Conservation (phyloP, 805 yeast species). For the Saturnispora mendoncae region DNA sequence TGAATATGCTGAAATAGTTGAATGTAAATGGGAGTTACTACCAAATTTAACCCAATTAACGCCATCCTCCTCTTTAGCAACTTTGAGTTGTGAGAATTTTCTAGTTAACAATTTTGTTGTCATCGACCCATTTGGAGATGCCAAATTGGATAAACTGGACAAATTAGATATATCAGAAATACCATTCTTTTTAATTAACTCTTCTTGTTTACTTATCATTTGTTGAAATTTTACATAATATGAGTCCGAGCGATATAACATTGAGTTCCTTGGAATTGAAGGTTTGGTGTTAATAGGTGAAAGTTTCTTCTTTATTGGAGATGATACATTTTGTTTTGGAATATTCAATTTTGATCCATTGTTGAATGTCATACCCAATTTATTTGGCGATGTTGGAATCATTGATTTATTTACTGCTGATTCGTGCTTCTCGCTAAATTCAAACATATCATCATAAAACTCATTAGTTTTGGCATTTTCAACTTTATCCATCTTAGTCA, state of each 20-base stretch:
- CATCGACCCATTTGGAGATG: background rate
- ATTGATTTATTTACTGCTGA: background rate
- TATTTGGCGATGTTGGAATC: background rate
- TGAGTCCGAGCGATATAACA: constrained; percentile 12
- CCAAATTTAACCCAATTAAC: constrained; percentile 10
- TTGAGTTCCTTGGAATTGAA: background rate
- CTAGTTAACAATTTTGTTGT: constrained; percentile 16
- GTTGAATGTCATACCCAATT: background rate
- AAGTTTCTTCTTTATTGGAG: background rate
- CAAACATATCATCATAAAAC: constrained; percentile 13
- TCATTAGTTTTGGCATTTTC: background rate
- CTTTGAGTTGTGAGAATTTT: constrained; percentile 1
- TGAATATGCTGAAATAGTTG: background rate
- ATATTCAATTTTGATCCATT: background rate
- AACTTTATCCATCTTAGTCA: constrained; percentile 4
- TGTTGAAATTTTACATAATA: constrained; percentile 15
- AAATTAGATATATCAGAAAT: constrained; percentile 18
- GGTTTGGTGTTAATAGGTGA: background rate
- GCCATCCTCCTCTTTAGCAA: background rate
- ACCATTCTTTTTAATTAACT: constrained; percentile 16
- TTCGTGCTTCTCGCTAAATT: background rate
- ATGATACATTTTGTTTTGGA: constrained; percentile 2
- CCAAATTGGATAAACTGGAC: constrained; percentile 4
- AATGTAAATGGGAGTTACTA: constrained; percentile 1
- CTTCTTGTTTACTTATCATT: constrained; percentile 18